Base-by-base conservation (phyloP, 108 stramenopile species). In the Mediolabrus comicus region DNA sequence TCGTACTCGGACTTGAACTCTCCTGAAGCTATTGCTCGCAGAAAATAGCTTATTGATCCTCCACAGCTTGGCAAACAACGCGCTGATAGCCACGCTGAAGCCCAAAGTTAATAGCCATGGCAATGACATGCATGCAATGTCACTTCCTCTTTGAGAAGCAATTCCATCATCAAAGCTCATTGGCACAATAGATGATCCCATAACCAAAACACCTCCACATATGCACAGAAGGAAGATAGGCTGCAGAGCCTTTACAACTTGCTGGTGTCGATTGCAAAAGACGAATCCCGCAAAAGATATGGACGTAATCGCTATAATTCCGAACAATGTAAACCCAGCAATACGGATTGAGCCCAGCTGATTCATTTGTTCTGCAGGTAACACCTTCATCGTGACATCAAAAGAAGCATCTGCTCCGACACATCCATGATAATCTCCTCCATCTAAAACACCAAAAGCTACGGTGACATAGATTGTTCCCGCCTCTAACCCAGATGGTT, bases 61-160 rank as follows among this genome's bases (percentile, higher is more conserved):
- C 77, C 68, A 70, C 8, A 67, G 39, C 61, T 78, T 78, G 14
- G 55, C 26, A 54, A 70, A 70, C 9, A 78, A 72, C 19, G 69
- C 69, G 12, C 64, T 55, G 64, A 78, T 65, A 26, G 30, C 55
- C 29, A 78, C 32, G 29, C 41, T 31, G 39, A 73, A 72, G 1
- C 78, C 78, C 16, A 67, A 24, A 11, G 24, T 39, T 8, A 66
- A 4, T 0, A 79, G 78, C 78, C 78, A 79, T 27, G 62, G 60
- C 2, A 62, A 43, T 2, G 72, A 22, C 67, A 74, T 65, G 34
- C 78, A 73, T 19, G 38, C 24, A 16, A 29, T 33, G 69, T 74
- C 56, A 28, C 69, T 53, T 14, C 69, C 74, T 2, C 30, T 13
- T 24, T 54, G 16, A 22, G 73, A 62, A 12, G 33, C 69, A 31